phyloP scores from a whole-genome alignment of 371 early-diverging fungal species.

The Smittium culicis region DNA sequence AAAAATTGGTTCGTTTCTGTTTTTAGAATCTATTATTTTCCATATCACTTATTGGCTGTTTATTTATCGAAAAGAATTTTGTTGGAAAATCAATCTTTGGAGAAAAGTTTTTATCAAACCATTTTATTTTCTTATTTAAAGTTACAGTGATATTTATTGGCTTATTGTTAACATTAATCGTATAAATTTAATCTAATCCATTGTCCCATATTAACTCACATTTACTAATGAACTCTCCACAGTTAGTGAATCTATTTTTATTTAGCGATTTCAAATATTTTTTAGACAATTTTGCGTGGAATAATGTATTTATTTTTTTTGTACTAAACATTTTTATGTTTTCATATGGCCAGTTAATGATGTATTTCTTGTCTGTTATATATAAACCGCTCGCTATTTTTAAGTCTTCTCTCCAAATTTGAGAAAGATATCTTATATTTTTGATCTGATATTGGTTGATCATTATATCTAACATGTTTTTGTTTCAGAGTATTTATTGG shows the following conservation, averaged over 20 bases:
- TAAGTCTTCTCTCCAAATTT: not conserved
- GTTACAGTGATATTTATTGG: not conserved
- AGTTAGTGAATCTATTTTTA: not conserved
- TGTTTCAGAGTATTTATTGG: not conserved
- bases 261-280: not conserved
- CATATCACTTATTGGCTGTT: not conserved
- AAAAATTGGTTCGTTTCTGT: not conserved
- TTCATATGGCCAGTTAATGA: not conserved
- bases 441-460: not conserved
- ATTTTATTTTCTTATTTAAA: not conserved
- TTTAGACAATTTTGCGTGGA: not conserved
- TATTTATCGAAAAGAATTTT: not conserved
- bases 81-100: not conserved
- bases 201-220: not conserved
- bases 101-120: not conserved
- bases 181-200: not conserved
- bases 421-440: not conserved
- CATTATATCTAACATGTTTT: not conserved
- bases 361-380: not conserved
- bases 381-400: not conserved
- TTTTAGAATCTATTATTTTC: not conserved
- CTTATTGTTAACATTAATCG: not conserved
- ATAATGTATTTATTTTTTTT: not conserved
- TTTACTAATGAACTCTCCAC: not conserved
- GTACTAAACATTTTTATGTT: not conserved